Evolutionary conservation across 306 rosid genomes (phyloP).

Genomic region (Lagenaria siceraria): DNA sequence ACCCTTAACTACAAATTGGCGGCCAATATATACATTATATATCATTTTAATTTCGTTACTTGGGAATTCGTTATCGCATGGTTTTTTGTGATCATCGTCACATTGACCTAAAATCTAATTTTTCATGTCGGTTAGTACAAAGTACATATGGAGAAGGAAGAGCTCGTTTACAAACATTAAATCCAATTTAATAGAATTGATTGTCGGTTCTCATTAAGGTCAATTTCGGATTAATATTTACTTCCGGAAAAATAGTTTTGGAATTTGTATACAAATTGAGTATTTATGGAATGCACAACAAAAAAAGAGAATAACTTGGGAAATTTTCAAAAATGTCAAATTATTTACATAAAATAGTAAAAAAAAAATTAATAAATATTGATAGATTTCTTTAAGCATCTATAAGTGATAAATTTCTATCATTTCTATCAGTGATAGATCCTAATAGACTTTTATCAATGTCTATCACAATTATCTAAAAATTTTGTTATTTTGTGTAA

Average conservation of each 20-base stretch:
- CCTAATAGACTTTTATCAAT: too few relatives aligned
- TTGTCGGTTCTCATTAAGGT: not conserved
- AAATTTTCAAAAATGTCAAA: too few relatives aligned
- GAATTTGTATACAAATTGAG: not conserved
- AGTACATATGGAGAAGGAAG: not conserved
- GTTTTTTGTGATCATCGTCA: not conserved
- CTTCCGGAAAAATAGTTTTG: not conserved
- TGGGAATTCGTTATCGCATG: not conserved
- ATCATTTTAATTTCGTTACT: not conserved
- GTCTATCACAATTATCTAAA: too few relatives aligned
- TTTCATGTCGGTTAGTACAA: not conserved
- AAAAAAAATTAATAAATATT: too few relatives aligned
- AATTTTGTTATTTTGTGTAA: too few relatives aligned
- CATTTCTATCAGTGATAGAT: too few relatives aligned
- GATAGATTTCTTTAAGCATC: too few relatives aligned
- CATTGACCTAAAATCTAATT: not conserved
- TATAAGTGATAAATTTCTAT: too few relatives aligned
- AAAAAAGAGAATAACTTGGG: too few relatives aligned
- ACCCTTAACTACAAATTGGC: not conserved
- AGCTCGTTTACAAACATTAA: not conserved
- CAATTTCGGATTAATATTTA: not conserved
- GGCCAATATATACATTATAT: not conserved
- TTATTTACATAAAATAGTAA: too few relatives aligned
- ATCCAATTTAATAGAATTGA: not conserved
- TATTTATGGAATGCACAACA: not conserved